Evolutionary conservation across 768 basidiomycete genomes (phyloP).

Genomic region (Pleurotus tuber-regium): DNA sequence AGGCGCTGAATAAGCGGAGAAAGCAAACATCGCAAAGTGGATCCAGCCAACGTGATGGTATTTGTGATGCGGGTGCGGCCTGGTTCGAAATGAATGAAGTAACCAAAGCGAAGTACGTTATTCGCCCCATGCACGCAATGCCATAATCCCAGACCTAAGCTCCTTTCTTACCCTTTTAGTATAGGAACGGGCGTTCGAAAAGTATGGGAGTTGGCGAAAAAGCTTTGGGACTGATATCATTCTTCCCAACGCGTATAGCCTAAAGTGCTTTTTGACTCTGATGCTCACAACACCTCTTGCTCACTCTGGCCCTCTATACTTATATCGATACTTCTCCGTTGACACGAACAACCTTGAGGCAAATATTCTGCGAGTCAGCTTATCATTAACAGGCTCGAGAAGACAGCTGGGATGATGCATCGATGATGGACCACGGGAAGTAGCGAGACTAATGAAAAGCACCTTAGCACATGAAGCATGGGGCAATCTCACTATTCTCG

Average conservation of each 20-base stretch:
- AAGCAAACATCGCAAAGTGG: constrained; percentile 13
- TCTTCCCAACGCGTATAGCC: background rate
- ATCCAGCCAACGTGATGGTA: constrained; percentile 16
- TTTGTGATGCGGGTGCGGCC: constrained; percentile 27
- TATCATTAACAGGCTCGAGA: no score
- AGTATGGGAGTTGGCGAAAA: constrained; percentile 61
- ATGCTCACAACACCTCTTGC: no score
- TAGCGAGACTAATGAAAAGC: background rate
- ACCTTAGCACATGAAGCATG: background rate
- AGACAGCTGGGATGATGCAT: no score
- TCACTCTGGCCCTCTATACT: no score
- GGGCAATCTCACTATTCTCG: background rate
- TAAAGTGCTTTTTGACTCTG: no score
- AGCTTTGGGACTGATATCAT: constrained; percentile 38
- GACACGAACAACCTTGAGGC: no score
- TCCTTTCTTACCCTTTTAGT: constrained; percentile 37
- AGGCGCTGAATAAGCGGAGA: constrained; percentile 12
- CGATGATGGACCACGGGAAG: no score
- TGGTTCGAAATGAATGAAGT: constrained; percentile 62
- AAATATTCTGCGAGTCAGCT: no score
- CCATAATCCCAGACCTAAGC: background rate
- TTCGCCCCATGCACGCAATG: background rate
- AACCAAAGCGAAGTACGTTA: constrained; percentile 56
- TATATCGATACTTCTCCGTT: no score
- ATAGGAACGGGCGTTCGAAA: constrained; percentile 75